These are phyloP conservation scores for Pyrus pyrifolia DNA, from an alignment of 306 rosid species.

Conservation along the genomic window DNA sequence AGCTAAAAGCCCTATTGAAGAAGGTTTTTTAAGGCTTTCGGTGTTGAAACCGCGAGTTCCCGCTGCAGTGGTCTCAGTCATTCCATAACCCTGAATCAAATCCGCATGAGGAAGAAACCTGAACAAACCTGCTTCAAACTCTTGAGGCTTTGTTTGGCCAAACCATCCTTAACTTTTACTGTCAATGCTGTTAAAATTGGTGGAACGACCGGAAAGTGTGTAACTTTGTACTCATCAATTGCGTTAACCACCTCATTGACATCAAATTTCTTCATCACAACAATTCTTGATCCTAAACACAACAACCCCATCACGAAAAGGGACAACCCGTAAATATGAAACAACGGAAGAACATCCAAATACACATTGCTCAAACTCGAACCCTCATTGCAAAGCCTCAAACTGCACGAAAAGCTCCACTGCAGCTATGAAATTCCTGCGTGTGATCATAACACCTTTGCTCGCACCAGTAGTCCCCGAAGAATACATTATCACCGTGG, in stretches of 20 bases:
- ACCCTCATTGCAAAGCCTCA: slow-evolving; percentile 63
- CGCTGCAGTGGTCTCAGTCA: slow-evolving; percentile 85
- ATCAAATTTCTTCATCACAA: slow-evolving; percentile 62
- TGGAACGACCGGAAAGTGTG: slow-evolving; percentile 74
- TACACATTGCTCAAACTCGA: slow-evolving; percentile 42
- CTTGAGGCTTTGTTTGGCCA: slow-evolving; percentile 22
- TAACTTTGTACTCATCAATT: slow-evolving; percentile 49
- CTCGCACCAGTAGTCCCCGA: slow-evolving; percentile 84
- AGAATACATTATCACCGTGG: slow-evolving; percentile 69
- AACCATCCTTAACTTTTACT: slow-evolving; percentile 22
- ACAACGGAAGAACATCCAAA: slow-evolving; percentile 74
- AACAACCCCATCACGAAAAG: slow-evolving; percentile 52
- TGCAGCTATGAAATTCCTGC: slow-evolving; percentile 52
- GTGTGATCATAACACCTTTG: slow-evolving; percentile 74
- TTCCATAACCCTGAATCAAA: slow-evolving; percentile 93
- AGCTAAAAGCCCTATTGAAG: slow-evolving; percentile 77
- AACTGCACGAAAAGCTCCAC: slow-evolving; percentile 56
- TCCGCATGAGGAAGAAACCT: slow-evolving; percentile 71
- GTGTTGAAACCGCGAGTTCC: slow-evolving; percentile 85
- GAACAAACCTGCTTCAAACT: slow-evolving; percentile 79
- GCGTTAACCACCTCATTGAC: slow-evolving; percentile 36
- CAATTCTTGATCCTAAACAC: slow-evolving; percentile 63
- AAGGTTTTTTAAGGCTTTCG: slow-evolving; percentile 38
- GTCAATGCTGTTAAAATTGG: slow-evolving; percentile 55
- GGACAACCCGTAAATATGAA: slow-evolving; percentile 67